Percentiles rank a stretch among this genome's conserved stretches.
These are phyloP conservation scores for Podospora sp. DNA, from an alignment of 495 filamentous ascomycete genomes.

Conservation along the genomic window DNA sequence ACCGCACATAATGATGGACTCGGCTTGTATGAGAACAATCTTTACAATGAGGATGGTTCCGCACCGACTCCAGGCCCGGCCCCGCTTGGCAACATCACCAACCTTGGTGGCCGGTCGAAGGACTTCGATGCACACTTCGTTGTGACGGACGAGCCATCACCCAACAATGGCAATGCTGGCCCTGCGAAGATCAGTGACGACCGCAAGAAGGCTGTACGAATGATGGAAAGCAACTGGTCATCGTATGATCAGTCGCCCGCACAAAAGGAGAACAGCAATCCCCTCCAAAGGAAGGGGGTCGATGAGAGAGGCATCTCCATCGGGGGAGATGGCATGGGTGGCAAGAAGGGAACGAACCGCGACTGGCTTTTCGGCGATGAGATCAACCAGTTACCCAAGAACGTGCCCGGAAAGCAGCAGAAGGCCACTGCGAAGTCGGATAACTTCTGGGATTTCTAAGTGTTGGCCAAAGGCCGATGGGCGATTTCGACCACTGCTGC, in stretches of 20 bases:
- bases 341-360: conserved; percentile 61
- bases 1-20: conserved; percentile 61
- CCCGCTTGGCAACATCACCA: conserved; percentile 62
- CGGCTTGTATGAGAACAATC: conserved; percentile 76
- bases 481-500: neutral
- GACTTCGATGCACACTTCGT: conserved; percentile 74
- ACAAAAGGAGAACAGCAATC: conserved; percentile 50
- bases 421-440: conserved; percentile 36
- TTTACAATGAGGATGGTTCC: conserved; percentile 61
- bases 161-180: conserved; percentile 29
- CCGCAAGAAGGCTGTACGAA: conserved; percentile 62
- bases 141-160: conserved; percentile 62
- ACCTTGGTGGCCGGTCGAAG: conserved; percentile 66
- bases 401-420: conserved; percentile 42
- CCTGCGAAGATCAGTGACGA: conserved; percentile 46
- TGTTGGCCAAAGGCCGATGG: neutral
- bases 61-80: conserved; percentile 34
- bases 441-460: conserved; percentile 60
- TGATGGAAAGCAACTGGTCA: conserved; percentile 69
- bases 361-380: conserved; percentile 65
- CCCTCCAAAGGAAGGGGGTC: conserved; percentile 33
- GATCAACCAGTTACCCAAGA: conserved; percentile 43
- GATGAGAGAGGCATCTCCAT: conserved; percentile 56
- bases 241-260: conserved; percentile 63
- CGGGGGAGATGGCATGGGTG: conserved; percentile 75